phyloP scores from a whole-genome alignment of 148 eudicot species.

The Bassia scoparia region DNA sequence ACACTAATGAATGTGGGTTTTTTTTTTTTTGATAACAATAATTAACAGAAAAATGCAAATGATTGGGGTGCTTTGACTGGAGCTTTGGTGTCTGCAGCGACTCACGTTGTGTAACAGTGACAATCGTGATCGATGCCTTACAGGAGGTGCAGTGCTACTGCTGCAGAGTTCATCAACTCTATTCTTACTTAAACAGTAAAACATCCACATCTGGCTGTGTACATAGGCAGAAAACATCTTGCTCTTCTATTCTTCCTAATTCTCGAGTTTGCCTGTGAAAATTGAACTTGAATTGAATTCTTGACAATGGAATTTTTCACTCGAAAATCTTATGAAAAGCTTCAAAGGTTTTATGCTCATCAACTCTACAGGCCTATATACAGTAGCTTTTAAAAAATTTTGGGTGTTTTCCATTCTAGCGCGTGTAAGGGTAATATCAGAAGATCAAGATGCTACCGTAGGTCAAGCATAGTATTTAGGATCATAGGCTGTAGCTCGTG shows the following conservation, averaged over 20 bases:
- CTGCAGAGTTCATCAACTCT: conserved; percentile 63
- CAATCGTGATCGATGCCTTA: conserved; percentile 63
- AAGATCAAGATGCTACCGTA: too few species aligned
- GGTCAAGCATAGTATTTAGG: too few species aligned
- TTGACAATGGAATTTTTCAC: neutral
- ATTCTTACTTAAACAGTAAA: conserved; percentile 44
- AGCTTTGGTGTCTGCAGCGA: conserved; percentile 59
- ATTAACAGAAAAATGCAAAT: conserved; percentile 67
- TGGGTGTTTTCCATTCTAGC: too few species aligned
- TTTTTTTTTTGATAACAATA: neutral
- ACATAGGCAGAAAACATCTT: neutral
- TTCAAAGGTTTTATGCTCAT: neutral
- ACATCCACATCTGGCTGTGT: conserved; percentile 9
- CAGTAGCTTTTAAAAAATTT: too few species aligned
- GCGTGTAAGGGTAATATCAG: too few species aligned
- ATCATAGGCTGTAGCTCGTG: too few species aligned
- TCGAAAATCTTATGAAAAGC: neutral
- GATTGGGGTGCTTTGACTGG: conserved; percentile 83
- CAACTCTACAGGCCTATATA: neutral
- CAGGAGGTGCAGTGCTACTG: conserved; percentile 90
- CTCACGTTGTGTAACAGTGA: conserved; percentile 48
- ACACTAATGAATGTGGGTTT: neutral
- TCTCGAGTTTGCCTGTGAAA: conserved; percentile 11
- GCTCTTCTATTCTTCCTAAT: conserved; percentile 3
- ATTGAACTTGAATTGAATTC: neutral